phyloP scores from a whole-genome alignment of 768 basidiomycete species.

The Candolleomyces eurysporus region DNA sequence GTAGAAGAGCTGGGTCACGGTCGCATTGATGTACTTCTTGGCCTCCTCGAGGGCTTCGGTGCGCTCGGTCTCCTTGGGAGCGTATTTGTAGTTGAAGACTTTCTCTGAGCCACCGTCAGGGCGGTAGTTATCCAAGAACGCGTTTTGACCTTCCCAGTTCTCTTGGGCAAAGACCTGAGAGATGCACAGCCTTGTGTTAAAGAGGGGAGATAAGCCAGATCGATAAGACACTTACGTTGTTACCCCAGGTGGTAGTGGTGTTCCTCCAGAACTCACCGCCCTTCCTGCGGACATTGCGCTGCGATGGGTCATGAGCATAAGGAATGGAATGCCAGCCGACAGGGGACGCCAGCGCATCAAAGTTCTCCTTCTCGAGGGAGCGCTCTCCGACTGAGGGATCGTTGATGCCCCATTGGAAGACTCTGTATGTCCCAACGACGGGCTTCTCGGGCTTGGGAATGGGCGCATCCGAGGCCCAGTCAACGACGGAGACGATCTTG shows the following conservation, averaged over 20 bases:
- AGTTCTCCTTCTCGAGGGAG: conserved; percentile 56
- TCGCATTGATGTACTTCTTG: conserved; percentile 80
- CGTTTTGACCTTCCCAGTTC: conserved; percentile 78
- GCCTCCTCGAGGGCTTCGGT: conserved; percentile 68
- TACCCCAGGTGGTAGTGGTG: conserved; percentile 82
- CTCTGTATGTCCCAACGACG: conserved; percentile 54
- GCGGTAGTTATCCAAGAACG: conserved; percentile 72
- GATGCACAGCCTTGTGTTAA: not conserved
- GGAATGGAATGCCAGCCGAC: conserved; percentile 92
- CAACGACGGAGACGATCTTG: conserved; percentile 83
- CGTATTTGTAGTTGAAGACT: conserved; percentile 73
- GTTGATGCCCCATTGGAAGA: conserved; percentile 82
- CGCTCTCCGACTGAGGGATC: conserved; percentile 77
- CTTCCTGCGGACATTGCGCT: conserved; percentile 21
- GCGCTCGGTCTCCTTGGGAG: conserved; percentile 56
- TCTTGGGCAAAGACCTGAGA: conserved; percentile 89
- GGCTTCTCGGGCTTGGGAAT: conserved; percentile 37
- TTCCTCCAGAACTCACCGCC: conserved; percentile 48
- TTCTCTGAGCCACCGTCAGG: conserved; percentile 60
- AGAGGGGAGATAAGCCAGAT: conserved; percentile 1
- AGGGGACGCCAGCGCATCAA: conserved; percentile 79
- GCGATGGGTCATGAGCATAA: conserved; percentile 60
- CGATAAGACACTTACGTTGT: conserved; percentile 53
- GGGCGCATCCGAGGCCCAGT: conserved; percentile 87
- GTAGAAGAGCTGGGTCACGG: conserved; percentile 88